Evolutionary conservation across 192 early-diverging fungal species (phyloP).

Genomic region (Cladochytrium replicatum): DNA sequence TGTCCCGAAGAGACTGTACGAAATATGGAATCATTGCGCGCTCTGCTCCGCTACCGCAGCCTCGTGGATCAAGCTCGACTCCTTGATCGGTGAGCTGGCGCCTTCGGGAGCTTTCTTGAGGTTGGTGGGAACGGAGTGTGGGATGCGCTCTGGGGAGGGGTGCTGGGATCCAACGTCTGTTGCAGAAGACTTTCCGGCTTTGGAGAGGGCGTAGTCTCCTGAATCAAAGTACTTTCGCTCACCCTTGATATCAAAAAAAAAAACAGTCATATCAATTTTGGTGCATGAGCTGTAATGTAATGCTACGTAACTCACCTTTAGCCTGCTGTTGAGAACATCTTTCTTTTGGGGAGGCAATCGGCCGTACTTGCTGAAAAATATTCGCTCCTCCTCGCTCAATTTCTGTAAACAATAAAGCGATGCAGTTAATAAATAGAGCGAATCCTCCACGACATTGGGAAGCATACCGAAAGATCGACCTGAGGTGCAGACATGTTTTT

Average conservation of each 20-base stretch:
- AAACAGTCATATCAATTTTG: slow-evolving; percentile 7
- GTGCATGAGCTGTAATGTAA: too few species aligned
- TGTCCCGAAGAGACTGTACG: too few species aligned
- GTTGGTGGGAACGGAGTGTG: slow-evolving; percentile 68
- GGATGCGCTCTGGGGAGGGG: slow-evolving; percentile 85
- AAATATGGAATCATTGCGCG: too few species aligned
- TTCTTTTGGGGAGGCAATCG: slow-evolving; percentile 67
- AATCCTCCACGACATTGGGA: too few species aligned
- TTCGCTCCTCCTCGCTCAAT: slow-evolving; percentile 63
- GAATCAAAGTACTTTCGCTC: slow-evolving; percentile 99
- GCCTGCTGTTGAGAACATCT: slow-evolving; percentile 52
- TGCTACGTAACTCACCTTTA: slow-evolving; percentile 75
- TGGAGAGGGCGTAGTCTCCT: slow-evolving; percentile 92
- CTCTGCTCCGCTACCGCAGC: slow-evolving; percentile 25
- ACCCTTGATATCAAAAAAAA: slow-evolving; percentile 18
- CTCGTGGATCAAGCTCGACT: slow-evolving; percentile 58
- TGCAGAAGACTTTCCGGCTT: slow-evolving; percentile 76
- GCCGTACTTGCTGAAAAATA: slow-evolving; percentile 74
- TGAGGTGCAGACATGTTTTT: too few species aligned
- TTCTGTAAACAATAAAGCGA: too few species aligned
- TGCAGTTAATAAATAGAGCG: too few species aligned
- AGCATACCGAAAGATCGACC: too few species aligned
- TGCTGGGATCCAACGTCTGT: slow-evolving; percentile 65
- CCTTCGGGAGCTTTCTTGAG: slow-evolving; percentile 19
- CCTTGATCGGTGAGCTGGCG: slow-evolving; percentile 53